Evolutionary conservation across 192 early-diverging fungal species (phyloP).

Genomic region (Coemansia asiatica): DNA sequence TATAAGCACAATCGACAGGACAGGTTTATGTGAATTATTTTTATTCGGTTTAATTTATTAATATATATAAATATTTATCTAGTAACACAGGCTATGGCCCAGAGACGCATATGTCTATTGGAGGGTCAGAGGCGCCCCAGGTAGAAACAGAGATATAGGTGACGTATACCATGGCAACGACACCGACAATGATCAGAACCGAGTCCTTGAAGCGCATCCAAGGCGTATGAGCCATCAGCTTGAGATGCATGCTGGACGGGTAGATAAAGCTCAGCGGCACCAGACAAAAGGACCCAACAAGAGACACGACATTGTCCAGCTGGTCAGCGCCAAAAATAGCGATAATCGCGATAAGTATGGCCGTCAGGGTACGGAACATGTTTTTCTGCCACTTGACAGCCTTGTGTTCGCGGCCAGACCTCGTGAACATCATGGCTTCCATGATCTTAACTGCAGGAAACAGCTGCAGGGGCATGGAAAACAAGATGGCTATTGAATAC

Average conservation of each 20-base stretch:
- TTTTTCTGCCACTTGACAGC: slow-evolving; percentile 90
- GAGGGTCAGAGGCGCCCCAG: slow-evolving; percentile 44
- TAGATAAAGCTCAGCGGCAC: slow-evolving; percentile 85
- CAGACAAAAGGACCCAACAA: slow-evolving; percentile 81
- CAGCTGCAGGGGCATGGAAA: slow-evolving; percentile 91
- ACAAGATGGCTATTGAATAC: slow-evolving; percentile 89
- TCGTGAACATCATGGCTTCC: slow-evolving; percentile 79
- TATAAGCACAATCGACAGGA: slow-evolving; percentile 58
- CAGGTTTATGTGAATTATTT: slow-evolving; percentile 21
- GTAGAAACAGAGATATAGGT: slow-evolving; percentile 57
- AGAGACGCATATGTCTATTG: slow-evolving; percentile 29
- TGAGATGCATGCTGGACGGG: slow-evolving; percentile 84
- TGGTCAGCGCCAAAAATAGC: slow-evolving; percentile 78
- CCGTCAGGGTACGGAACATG: slow-evolving; percentile 66
- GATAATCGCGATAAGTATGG: slow-evolving; percentile 68
- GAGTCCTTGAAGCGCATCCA: slow-evolving; percentile 60
- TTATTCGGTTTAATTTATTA: slow-evolving; percentile 1
- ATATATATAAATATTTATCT: background rate
- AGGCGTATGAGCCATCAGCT: slow-evolving; percentile 58
- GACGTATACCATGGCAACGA: slow-evolving; percentile 79
- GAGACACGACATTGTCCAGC: slow-evolving; percentile 80
- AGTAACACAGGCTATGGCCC: slow-evolving; percentile 14
- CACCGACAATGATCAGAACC: slow-evolving; percentile 67
- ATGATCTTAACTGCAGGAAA: slow-evolving; percentile 94
- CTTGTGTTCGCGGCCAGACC: slow-evolving; percentile 75